Conservation (phyloP, 2,329 filamentous ascomycete genomes). For the Rhexocercosporidium sp. region DNA sequence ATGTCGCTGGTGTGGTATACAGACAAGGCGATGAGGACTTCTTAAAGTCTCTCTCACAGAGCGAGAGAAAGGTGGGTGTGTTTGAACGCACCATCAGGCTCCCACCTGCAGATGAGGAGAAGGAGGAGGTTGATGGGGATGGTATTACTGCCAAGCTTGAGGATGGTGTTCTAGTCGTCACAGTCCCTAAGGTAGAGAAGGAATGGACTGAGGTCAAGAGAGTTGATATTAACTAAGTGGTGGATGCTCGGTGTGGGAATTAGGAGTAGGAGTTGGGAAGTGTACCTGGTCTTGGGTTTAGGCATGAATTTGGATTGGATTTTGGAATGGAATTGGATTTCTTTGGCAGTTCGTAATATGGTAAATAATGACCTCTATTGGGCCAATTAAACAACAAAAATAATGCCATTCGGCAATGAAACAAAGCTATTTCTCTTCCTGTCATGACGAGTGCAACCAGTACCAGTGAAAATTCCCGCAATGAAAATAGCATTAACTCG, state of each 20-base stretch:
- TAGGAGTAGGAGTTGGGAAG: background rate
- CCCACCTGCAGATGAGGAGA: conserved; percentile 54
- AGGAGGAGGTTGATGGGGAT: conserved; percentile 64
- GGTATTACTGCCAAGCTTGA: conserved; percentile 77
- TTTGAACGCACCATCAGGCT: conserved; percentile 76
- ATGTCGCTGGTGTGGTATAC: conserved; percentile 74
- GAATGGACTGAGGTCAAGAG: conserved; percentile 68
- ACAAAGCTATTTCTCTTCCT: background rate
- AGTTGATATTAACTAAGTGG: conserved; percentile 56
- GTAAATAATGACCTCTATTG: conserved; percentile 22
- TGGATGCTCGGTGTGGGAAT: conserved; percentile 7
- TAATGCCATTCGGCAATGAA: conserved; percentile 35
- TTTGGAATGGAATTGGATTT: conserved; percentile 6
- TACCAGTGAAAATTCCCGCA: no score
- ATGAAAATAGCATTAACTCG: no score
- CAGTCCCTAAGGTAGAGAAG: conserved; percentile 74
- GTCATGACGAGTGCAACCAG: background rate
- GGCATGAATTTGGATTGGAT: conserved; percentile 18
- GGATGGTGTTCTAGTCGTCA: conserved; percentile 77
- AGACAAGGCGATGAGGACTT: conserved; percentile 73
- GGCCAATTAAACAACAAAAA: conserved; percentile 32
- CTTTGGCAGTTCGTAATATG: conserved; percentile 20
- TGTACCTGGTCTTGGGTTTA: background rate
- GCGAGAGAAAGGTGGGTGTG: conserved; percentile 73
- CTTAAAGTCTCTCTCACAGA: conserved; percentile 62